Conservation (phyloP, 2,329 filamentous ascomycete genomes). For the Cryphonectria japonica region DNA sequence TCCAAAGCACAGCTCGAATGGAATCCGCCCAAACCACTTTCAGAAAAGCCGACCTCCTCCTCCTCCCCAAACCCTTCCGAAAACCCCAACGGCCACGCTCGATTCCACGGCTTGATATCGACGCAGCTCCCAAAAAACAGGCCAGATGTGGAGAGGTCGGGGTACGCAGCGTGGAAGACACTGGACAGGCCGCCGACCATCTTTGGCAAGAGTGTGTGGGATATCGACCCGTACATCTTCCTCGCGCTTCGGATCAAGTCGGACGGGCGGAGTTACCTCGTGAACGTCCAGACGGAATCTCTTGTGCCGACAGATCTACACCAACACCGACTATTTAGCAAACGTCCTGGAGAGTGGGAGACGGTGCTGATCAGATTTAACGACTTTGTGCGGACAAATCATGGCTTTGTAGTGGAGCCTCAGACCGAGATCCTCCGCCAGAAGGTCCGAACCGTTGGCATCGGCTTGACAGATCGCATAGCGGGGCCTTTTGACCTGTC, state of each 20-base stretch:
- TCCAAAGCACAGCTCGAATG: conserved; percentile 76
- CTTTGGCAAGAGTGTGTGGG: conserved; percentile 86
- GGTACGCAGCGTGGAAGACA: conserved; percentile 91
- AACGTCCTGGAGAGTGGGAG: conserved; percentile 86
- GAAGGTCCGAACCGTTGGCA: conserved; percentile 82
- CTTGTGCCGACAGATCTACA: conserved; percentile 95
- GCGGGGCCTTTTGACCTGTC: conserved; percentile 87
- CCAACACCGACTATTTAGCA: conserved; percentile 85
- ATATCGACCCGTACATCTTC: conserved; percentile 87
- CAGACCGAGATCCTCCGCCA: conserved; percentile 88
- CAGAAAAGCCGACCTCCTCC: conserved; percentile 23
- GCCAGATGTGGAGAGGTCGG: conserved; percentile 75
- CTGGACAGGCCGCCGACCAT: conserved; percentile 74
- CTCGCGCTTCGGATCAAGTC: conserved; percentile 87
- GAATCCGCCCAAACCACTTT: conserved; percentile 41
- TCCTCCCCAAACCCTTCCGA: conserved; percentile 32
- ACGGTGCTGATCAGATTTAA: conserved; percentile 89
- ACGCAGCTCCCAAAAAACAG: conserved; percentile 77
- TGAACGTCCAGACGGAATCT: conserved; percentile 94
- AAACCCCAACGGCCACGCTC: conserved; percentile 61
- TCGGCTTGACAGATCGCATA: conserved; percentile 86
- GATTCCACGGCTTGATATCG: conserved; percentile 88
- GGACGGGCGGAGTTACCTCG: conserved; percentile 88
- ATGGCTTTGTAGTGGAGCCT: conserved; percentile 89
- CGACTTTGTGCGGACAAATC: conserved; percentile 93